Percentiles rank a stretch among this genome's conserved stretches.
These are phyloP conservation scores for Limnanthes douglasii DNA, from an alignment of 345 rosid genomes.

Conservation along the genomic window DNA sequence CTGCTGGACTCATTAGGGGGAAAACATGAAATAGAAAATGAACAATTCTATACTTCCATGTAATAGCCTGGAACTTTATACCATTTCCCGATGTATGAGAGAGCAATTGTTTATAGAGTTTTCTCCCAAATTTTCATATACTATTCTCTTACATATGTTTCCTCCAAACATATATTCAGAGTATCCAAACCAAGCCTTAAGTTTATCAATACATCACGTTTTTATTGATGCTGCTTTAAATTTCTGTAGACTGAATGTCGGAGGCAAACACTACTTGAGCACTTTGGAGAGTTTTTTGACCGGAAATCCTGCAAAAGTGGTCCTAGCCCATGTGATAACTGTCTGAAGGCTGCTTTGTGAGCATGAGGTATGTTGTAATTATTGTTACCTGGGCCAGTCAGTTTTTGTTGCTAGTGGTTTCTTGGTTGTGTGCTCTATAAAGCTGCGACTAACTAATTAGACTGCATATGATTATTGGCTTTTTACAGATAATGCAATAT, in stretches of 20 bases:
- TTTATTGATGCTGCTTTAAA: constrained; percentile 7
- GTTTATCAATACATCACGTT: background rate
- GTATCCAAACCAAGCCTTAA: background rate
- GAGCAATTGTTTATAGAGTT: too few species aligned
- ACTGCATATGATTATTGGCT: background rate
- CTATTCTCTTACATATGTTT: background rate
- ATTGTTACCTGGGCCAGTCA: background rate
- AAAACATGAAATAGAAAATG: too few species aligned
- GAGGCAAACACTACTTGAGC: constrained; percentile 56
- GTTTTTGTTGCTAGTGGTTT: background rate
- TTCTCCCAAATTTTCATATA: too few species aligned
- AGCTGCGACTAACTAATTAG: background rate
- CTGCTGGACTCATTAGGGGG: too few species aligned
- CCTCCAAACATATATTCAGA: too few species aligned
- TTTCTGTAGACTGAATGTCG: constrained; percentile 49
- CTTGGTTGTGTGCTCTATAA: background rate
- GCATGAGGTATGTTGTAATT: constrained; percentile 5
- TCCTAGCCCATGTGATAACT: constrained; percentile 63
- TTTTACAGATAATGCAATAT: background rate
- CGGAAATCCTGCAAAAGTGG: constrained; percentile 42
- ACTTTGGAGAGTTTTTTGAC: constrained; percentile 74
- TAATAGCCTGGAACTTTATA: too few species aligned
- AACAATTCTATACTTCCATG: too few species aligned
- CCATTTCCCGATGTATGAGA: too few species aligned
- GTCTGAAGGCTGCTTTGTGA: constrained; percentile 32